Evolutionary conservation across 805 yeast genomes (phyloP), one percentile per base, ranked within the genome.

Genomic region (Candida sphagnicola): DNA sequence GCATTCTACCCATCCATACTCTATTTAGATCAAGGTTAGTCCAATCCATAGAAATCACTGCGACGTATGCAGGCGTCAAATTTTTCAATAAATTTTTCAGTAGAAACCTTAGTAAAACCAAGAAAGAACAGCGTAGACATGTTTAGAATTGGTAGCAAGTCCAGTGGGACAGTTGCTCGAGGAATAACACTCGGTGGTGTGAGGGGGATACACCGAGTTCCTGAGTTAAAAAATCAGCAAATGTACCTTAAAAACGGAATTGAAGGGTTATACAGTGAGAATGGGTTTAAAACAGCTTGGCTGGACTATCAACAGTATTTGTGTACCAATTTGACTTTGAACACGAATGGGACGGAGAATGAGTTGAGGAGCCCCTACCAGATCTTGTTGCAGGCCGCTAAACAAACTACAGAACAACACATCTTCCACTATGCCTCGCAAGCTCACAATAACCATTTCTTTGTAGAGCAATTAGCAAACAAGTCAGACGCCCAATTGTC

Each of bases 361-460:
- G 96, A 88, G 60, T 74, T 84, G 5, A 78, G 85, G 56, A 65
- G 74, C 14, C 91, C 96, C 3, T 78, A 82, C 57, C 85, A 85
- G 44, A 77, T 87, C 39, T 57, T 80, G 41, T 61, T 79, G 42
- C 74, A 80, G 47, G 78, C 93, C 1, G 83, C 89, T 3, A 75
- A 76, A 51, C 76, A 78, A 45, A 70, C 85, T 21, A 76, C 79
- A 21, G 76, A 77, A 50, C 81, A 89, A 24, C 76, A 77, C 39
- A 61, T 77, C n/a, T 90, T 82, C 72, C 93, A 90, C 63, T 78
- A 74, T 54, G 97, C 98, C 2, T 85, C 96, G 4, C 95, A 85
- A 57, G 81, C 89, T 2, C 91, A 85, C 66, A 90, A 89, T 65
- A 93, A 93, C 67, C 99, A 91, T 63, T 72, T 93, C 36, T 88